Evolutionary conservation across 352 stramenopile species (phyloP), one percentile per base, ranked within the genome.

Genomic region (Blastocystis hominis): DNA sequence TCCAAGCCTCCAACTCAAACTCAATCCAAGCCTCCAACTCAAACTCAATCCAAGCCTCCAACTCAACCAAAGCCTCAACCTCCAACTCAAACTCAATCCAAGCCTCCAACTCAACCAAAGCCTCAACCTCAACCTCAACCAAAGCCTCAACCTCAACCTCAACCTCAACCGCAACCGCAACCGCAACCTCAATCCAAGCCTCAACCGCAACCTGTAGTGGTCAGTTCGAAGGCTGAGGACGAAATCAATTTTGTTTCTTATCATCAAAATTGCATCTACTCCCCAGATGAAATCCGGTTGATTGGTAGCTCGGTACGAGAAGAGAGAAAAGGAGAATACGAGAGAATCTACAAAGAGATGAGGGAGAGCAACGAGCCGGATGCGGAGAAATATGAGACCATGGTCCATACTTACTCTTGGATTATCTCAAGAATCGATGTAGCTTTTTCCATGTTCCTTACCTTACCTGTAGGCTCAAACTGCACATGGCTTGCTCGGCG

Each of bases 401-500:
- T 84, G 46, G 62, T 66, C 44, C 66, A 77, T 59, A 24, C 30
- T 24, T 84, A 68, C 44, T 3, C 3, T 20, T 84, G 72, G 72
- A 84, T 68, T 46, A 68, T 84, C 47, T 84, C 72, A 3, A 30
- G 24, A 30, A 30, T 66, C 68, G 38, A 34, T 63, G 24, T 84
- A 46, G 17, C 50, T 84, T 4, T 2, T 2, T 38, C 13, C 42
- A n/a, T 15, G 17, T n/a, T 10, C 1, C 7, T 13, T 36, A 7
- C 17, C 34, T 84, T 13, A 66, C 56, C 44, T 34, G 17, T 84
- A 84, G 44, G 92, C 93, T 42, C 92, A 91, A 5, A 91, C 91
- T 42, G 91, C 90, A n/a, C 93, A 95, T 88, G 92, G 93, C 30
- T 94, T 93, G 92, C 93, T 95, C 66, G 92, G 92, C 4, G 90